These are phyloP conservation scores for Entoloma clypeatum DNA, from an alignment of 1,284 basidiomycete species.

Conservation along the genomic window DNA sequence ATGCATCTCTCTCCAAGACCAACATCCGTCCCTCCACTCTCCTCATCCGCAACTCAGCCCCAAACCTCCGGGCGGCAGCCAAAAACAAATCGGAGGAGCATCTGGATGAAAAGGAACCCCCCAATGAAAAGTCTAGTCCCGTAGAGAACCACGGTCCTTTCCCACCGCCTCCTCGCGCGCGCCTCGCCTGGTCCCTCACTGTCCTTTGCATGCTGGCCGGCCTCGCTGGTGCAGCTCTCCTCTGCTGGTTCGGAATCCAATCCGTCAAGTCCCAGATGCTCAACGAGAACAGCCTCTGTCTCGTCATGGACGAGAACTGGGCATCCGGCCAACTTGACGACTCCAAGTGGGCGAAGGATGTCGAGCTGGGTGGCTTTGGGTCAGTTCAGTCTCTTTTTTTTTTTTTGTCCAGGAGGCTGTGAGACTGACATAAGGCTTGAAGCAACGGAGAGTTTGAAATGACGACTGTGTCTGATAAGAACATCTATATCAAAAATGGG, in stretches of 20 bases:
- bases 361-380: constrained; percentile 75
- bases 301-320: constrained; percentile 74
- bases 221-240: constrained; percentile 36
- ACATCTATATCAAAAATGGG: constrained; percentile 67
- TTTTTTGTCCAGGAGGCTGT: background rate
- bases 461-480: constrained; percentile 65
- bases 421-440: constrained; percentile 5
- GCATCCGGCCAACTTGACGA: constrained; percentile 34
- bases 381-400: constrained; percentile 24
- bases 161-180: constrained; percentile 36
- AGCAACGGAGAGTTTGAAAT: constrained; percentile 81
- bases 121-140: too few relatives aligned
- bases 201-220: constrained; percentile 41
- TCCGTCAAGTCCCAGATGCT: constrained; percentile 31
- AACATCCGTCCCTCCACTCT: constrained; percentile 22
- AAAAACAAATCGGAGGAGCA: too few relatives aligned
- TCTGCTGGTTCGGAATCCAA: constrained; percentile 38
- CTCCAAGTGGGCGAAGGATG: constrained; percentile 53
- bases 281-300: constrained; percentile 46
- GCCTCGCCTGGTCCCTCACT: constrained; percentile 43
- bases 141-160: constrained; percentile 49
- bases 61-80: background rate
- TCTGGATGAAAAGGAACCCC: too few relatives aligned
- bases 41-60: too few relatives aligned
- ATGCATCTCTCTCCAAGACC: too few relatives aligned